Evolutionary conservation across 2,329 filamentous ascomycete species (phyloP), one percentile per base, ranked within the genome.

Genomic region (Coniochaeta pulveracea): DNA sequence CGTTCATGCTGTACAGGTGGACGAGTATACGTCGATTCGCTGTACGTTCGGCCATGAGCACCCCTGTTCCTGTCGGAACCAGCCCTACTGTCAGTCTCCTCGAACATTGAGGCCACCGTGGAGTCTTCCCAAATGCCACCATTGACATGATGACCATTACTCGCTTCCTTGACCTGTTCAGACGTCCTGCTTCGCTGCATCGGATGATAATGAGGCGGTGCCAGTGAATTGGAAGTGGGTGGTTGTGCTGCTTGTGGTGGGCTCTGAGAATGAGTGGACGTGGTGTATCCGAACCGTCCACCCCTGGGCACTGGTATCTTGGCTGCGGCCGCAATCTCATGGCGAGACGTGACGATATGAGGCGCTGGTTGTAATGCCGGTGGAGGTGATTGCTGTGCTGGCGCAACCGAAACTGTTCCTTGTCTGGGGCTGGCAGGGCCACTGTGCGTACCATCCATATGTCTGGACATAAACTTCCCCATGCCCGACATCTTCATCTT

Each of bases 71-170:
- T 40, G 11, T 47, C 45, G 18, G 46, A 47, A 14, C 38, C 39
- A 28, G 41, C 35, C 26, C 41, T 42, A 39, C 43, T 43, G 32
- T 46, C 45, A 25, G 35, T 40, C 27, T 45, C 44, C 34, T 40
- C 45, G 39, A 50, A 47, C 37, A 51, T 43, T 34, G 52, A 56
- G 31, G 48, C 52, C n/a, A 56, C 47, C 10, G 51, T 54, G 10
- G 52, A 56, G 33, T 56, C 52, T 31, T 56, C 52, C 52, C 52
- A 56, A n/a, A 50, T 43, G 29, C 46, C 50, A 35, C 52, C 51
- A 36, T 48, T 41, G 35, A 34, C 36, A 24, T 34, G 40, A 33
- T 18, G 44, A 27, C 22, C 19, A 10, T 38, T 42, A 18, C 35
- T 40, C 34, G 27, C 36, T 15, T 25, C 38, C 30, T 33, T 39